Evolutionary conservation across 495 filamentous ascomycete species (phyloP).

Genomic region (Talaromyces wortmannii): DNA sequence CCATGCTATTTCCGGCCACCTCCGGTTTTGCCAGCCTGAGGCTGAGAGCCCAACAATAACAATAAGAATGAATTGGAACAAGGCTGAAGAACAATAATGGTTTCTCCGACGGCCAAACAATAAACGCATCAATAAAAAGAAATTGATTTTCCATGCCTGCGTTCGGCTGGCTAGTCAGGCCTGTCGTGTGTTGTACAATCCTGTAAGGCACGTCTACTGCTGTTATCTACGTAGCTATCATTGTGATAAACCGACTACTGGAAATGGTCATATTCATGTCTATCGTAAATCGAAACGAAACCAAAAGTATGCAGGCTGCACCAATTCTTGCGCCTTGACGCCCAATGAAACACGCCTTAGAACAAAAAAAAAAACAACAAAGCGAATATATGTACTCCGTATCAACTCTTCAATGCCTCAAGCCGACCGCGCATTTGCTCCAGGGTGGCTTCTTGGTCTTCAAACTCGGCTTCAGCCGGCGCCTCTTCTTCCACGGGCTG

Average conservation of each 20-base stretch:
- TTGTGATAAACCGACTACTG: not conserved
- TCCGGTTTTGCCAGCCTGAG: too few species aligned
- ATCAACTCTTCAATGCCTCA: constrained; percentile 85
- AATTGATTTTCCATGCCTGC: too few species aligned
- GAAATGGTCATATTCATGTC: too few species aligned
- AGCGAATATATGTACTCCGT: not conserved
- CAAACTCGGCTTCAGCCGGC: constrained; percentile 64
- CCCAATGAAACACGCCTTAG: not conserved
- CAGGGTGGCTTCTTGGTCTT: constrained; percentile 79
- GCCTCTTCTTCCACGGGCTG: constrained; percentile 50
- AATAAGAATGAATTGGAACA: not conserved
- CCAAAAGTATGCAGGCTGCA: too few species aligned
- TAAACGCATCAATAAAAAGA: too few species aligned
- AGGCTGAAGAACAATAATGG: too few species aligned
- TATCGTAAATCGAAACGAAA: too few species aligned
- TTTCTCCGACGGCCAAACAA: too few species aligned
- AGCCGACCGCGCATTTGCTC: constrained; percentile 88
- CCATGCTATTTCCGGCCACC: not conserved
- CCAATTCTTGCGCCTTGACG: not conserved
- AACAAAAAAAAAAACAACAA: not conserved
- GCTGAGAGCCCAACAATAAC: not conserved
- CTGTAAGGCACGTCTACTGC: too few species aligned
- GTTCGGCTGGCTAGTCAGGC: too few species aligned
- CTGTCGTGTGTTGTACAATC: too few species aligned
- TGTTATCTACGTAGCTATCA: too few species aligned